These are phyloP conservation scores for Leccinum uliginosum DNA, from an alignment of 768 basidiomycete genomes.

Conservation along the genomic window DNA sequence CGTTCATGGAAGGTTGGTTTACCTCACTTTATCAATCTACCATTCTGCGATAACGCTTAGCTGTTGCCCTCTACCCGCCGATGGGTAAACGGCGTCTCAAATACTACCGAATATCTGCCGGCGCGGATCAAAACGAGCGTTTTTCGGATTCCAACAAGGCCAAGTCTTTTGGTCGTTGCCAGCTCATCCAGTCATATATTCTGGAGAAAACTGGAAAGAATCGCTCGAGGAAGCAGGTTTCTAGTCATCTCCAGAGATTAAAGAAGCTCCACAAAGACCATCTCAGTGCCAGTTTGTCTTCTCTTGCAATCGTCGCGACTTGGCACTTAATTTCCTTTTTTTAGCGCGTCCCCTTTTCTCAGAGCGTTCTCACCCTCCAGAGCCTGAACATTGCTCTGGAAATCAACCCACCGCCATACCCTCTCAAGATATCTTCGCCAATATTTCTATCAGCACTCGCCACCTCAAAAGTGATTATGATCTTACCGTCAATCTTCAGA, in stretches of 20 bases:
- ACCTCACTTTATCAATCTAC: neutral
- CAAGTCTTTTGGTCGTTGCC: slow-evolving; percentile 37
- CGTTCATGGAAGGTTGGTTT: slow-evolving; percentile 34
- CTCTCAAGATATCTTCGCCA: slow-evolving; percentile 9
- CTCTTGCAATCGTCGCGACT: neutral
- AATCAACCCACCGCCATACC: slow-evolving; percentile 1
- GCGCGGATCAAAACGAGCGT: slow-evolving; percentile 12
- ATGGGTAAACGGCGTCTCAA: slow-evolving; percentile 35
- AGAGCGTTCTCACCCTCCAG: slow-evolving; percentile 15
- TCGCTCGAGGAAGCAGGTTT: slow-evolving; percentile 37
- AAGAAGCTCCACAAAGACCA: slow-evolving; percentile 33
- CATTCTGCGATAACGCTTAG: slow-evolving; percentile 17
- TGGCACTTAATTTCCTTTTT: neutral
- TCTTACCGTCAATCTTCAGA: slow-evolving; percentile 4
- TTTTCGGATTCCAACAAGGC: slow-evolving; percentile 5
- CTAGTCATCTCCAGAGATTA: slow-evolving; percentile 36
- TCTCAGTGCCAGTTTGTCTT: slow-evolving; percentile 29
- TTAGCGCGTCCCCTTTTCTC: slow-evolving; percentile 27
- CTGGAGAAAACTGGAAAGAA: slow-evolving; percentile 36
- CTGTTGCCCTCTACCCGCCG: slow-evolving; percentile 29
- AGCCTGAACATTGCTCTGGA: slow-evolving; percentile 7
- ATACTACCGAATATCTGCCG: slow-evolving; percentile 27
- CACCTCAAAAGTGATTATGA: slow-evolving; percentile 15
- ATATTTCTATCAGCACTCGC: slow-evolving; percentile 5
- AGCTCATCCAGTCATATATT: slow-evolving; percentile 37